Evolutionary conservation across 148 eudicot species (phyloP).

Genomic region (Persicaria maculosa): DNA sequence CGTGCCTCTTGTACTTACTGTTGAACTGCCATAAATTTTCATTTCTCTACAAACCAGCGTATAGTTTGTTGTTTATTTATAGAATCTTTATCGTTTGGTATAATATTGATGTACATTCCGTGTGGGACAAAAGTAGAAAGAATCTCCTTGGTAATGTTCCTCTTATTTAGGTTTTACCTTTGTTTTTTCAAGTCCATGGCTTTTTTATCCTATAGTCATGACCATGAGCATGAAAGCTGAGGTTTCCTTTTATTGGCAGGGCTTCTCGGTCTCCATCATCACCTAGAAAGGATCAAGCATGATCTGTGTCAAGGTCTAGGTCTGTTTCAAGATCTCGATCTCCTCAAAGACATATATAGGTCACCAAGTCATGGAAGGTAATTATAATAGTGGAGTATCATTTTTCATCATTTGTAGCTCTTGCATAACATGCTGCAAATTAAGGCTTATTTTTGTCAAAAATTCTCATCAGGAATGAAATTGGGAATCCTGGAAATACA

Average conservation of each 20-base stretch:
- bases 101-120: too few relatives aligned
- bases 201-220: neutral
- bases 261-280: slow-evolving; percentile 68
- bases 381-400: neutral
- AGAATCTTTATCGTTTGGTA: too few relatives aligned
- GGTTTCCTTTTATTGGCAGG: slow-evolving; percentile 18
- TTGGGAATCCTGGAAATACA: slow-evolving; percentile 66
- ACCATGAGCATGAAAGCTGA: neutral
- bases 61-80: too few relatives aligned
- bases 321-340: slow-evolving; percentile 59
- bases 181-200: too few relatives aligned
- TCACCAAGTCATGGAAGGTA: slow-evolving; percentile 69
- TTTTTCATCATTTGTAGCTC: neutral
- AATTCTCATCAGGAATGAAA: slow-evolving; percentile 44
- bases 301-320: slow-evolving; percentile 46
- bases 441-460: slow-evolving; percentile 1
- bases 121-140: neutral
- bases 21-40: too few relatives aligned
- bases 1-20: too few relatives aligned
- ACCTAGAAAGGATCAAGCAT: slow-evolving; percentile 37
- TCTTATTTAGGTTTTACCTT: neutral
- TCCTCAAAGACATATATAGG: slow-evolving; percentile 38
- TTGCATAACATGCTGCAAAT: neutral
- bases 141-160: neutral
- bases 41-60: too few relatives aligned